Evolutionary conservation across 1,284 basidiomycete species (phyloP).

Genomic region (Porodaedalea pini): DNA sequence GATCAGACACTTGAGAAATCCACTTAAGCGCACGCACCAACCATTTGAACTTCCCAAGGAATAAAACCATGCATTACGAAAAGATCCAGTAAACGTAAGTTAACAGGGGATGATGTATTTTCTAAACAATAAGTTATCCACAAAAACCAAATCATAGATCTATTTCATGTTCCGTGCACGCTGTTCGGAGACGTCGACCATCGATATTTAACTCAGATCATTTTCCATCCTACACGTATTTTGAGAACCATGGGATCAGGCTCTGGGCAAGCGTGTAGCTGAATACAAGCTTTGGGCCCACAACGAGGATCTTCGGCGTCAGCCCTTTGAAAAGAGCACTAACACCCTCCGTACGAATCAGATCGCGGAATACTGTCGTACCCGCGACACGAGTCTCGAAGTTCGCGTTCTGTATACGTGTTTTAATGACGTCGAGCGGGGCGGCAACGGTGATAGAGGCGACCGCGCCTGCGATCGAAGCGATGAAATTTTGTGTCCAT

Average conservation of each 20-base stretch:
- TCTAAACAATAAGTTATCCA: not conserved
- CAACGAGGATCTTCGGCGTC: slow-evolving; percentile 94
- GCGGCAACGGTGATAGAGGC: slow-evolving; percentile 96
- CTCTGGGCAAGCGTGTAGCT: slow-evolving; percentile 97
- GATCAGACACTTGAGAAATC: too few species aligned
- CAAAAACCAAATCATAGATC: not conserved
- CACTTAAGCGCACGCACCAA: too few species aligned
- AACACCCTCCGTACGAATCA: slow-evolving; percentile 84
- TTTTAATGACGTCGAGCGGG: slow-evolving; percentile 95
- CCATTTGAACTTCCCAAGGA: too few species aligned
- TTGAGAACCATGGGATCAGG: slow-evolving; percentile 90
- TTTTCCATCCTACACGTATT: slow-evolving; percentile 61
- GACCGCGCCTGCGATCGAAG: slow-evolving; percentile 90
- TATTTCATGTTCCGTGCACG: not conserved
- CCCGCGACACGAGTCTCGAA: slow-evolving; percentile 92
- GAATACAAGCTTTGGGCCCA: slow-evolving; percentile 97
- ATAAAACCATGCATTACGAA: too few species aligned
- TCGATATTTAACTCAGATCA: not conserved
- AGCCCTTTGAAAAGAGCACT: slow-evolving; percentile 95
- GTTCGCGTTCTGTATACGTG: slow-evolving; percentile 96
- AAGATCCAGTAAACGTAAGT: too few species aligned
- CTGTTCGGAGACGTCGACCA: not conserved
- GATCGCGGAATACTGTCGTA: slow-evolving; percentile 81
- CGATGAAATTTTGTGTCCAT: slow-evolving; percentile 94
- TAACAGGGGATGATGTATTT: not conserved